Evolutionary conservation across 2,329 filamentous ascomycete genomes (phyloP).

Genomic region (Xylariaceae sp.): DNA sequence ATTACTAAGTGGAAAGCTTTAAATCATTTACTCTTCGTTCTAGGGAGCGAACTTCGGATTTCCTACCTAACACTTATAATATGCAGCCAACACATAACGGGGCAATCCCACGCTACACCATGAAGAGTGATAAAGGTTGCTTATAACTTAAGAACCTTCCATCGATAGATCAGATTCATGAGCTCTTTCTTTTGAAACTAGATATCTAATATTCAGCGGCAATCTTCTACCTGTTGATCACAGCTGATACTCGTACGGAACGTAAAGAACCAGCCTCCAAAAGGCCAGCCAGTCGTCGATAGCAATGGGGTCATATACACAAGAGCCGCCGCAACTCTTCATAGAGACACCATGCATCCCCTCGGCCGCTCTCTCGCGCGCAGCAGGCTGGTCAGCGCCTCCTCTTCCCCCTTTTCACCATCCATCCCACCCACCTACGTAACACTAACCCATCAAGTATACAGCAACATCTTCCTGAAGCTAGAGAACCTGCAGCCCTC

Average conservation of each 20-base stretch:
- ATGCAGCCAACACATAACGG: not conserved
- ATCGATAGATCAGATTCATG: not conserved
- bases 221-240: not conserved
- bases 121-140: not conserved
- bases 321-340: conserved; percentile 59
- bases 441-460: conserved; percentile 3
- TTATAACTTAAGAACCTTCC: not conserved
- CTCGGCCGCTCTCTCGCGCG: conserved; percentile 66
- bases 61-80: not conserved
- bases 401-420: too few species aligned
- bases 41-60: not conserved
- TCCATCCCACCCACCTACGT: too few species aligned
- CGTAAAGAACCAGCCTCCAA: not conserved
- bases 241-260: not conserved
- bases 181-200: not conserved
- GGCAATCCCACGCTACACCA: too few species aligned
- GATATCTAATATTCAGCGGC: not conserved
- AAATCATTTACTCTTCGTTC: not conserved
- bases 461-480: conserved; percentile 80
- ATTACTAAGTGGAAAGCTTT: not conserved
- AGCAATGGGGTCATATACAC: conserved; percentile 46
- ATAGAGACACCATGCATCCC: conserved; percentile 71
- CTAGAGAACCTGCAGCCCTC: conserved; percentile 83
- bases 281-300: not conserved
- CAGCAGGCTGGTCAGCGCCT: conserved; percentile 68